phyloP scores from a whole-genome alignment of 2,329 filamentous ascomycete species.

The Epichloe amarillans region DNA sequence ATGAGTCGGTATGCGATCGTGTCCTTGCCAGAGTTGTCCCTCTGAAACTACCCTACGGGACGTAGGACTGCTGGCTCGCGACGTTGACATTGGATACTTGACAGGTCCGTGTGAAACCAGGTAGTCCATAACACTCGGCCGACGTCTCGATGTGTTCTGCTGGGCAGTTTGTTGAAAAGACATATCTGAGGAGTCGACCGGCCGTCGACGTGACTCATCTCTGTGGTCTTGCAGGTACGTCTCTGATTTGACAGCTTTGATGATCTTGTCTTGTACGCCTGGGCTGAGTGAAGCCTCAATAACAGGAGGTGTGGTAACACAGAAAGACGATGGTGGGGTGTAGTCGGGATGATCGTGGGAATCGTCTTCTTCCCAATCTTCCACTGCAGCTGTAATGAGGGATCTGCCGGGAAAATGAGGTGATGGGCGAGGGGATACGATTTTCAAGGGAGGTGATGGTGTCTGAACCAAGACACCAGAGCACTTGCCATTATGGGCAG shows the following conservation, averaged over 20 bases:
- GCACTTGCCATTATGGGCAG: neutral
- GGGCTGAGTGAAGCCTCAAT: neutral
- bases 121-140: slow-evolving; percentile 10
- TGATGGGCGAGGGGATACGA: slow-evolving; percentile 1
- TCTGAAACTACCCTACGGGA: neutral
- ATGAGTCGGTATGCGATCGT: neutral
- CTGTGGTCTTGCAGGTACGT: neutral
- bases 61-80: slow-evolving; percentile 2
- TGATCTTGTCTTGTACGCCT: neutral
- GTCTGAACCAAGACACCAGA: neutral
- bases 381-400: slow-evolving; percentile 4
- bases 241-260: neutral
- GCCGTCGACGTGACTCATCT: neutral
- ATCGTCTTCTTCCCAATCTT: slow-evolving; percentile 6
- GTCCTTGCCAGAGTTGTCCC: neutral
- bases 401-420: neutral
- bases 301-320: slow-evolving; percentile 1
- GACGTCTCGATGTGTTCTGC: slow-evolving; percentile 5
- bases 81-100: slow-evolving; percentile 4
- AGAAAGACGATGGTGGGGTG: slow-evolving; percentile 3
- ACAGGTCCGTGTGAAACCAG: slow-evolving; percentile 6
- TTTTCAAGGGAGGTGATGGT: neutral
- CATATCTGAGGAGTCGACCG: slow-evolving; percentile 5
- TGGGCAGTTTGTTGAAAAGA: slow-evolving; percentile 1
- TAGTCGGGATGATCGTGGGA: neutral